Percentiles rank a stretch among this genome's conserved stretches.
Conservation (phyloP, 768 basidiomycete genomes). For the Sporobolomyces phaffii region DNA sequence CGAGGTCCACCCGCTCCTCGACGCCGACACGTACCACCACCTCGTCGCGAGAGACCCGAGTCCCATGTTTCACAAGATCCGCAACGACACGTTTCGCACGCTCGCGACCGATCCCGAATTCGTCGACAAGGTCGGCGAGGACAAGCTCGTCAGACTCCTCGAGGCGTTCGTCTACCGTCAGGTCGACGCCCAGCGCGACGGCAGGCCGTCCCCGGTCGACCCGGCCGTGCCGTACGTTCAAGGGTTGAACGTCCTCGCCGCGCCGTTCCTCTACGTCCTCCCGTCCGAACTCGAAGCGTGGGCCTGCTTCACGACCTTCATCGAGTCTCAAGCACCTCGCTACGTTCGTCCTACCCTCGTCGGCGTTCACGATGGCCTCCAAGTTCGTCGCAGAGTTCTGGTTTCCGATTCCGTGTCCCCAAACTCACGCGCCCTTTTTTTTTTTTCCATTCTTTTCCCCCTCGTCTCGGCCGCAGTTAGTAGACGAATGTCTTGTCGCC, state of each 20-base stretch:
- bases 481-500: constrained; percentile 84
- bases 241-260: constrained; percentile 98
- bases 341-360: constrained; percentile 94
- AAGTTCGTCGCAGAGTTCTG: constrained; percentile 59
- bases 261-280: constrained; percentile 95
- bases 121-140: constrained; percentile 86
- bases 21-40: constrained; percentile 14
- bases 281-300: constrained; percentile 98
- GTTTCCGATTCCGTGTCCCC: constrained; percentile 29
- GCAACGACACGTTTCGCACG: constrained; percentile 95
- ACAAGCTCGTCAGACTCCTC: constrained; percentile 89
- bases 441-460: background rate
- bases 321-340: constrained; percentile 87
- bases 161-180: constrained; percentile 98
- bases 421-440: background rate
- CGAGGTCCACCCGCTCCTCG: constrained; percentile 21
- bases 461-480: constrained; percentile 56
- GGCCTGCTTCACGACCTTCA: constrained; percentile 91
- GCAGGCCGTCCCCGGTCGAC: no score
- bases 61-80: constrained; percentile 81
- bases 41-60: constrained; percentile 54
- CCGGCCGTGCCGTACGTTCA: no score
- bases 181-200: no score
- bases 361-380: constrained; percentile 89
- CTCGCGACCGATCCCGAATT: constrained; percentile 95